Evolutionary conservation across 176 grass and related monocot species (phyloP).

Genomic region (Canna indica): DNA sequence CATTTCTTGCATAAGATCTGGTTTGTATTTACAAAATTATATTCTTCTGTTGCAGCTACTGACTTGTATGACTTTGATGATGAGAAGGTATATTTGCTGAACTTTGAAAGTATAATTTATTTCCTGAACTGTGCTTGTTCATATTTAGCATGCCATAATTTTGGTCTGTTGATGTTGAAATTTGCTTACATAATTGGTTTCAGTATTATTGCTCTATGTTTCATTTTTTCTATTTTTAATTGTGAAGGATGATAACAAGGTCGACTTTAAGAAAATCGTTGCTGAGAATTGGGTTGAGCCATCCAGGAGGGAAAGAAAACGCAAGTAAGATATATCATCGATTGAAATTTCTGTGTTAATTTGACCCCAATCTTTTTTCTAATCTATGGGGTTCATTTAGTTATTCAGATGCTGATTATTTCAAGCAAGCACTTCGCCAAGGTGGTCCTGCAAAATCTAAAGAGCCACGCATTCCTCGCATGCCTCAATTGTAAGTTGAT

Average conservation of each 20-base stretch:
- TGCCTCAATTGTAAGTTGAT: slow-evolving; percentile 73
- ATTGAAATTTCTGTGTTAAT: not conserved
- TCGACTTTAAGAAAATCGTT: slow-evolving; percentile 46
- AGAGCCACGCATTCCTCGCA: slow-evolving; percentile 86
- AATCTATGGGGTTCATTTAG: slow-evolving; percentile 27
- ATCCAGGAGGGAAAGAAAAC: slow-evolving; percentile 88
- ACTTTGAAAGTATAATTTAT: not conserved
- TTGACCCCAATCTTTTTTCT: not conserved
- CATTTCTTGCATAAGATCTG: not conserved
- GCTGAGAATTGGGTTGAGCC: slow-evolving; percentile 68
- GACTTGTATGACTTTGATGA: slow-evolving; percentile 98
- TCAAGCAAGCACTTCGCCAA: slow-evolving; percentile 94
- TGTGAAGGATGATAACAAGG: slow-evolving; percentile 30
- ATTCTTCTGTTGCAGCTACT: slow-evolving; percentile 57
- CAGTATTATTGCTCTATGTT: not conserved
- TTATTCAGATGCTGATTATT: slow-evolving; percentile 94
- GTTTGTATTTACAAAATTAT: not conserved
- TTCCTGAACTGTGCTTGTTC: not conserved
- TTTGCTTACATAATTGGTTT: not conserved
- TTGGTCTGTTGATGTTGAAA: not conserved
- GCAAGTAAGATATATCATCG: slow-evolving; percentile 43
- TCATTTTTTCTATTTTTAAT: slow-evolving; percentile 12
- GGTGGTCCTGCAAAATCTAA: slow-evolving; percentile 80
- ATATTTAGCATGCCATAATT: not conserved
- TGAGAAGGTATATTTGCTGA: slow-evolving; percentile 62